Evolutionary conservation across 495 filamentous ascomycete genomes (phyloP), one percentile per base, ranked within the genome.

Genomic region (Annulohypoxylon nitens): DNA sequence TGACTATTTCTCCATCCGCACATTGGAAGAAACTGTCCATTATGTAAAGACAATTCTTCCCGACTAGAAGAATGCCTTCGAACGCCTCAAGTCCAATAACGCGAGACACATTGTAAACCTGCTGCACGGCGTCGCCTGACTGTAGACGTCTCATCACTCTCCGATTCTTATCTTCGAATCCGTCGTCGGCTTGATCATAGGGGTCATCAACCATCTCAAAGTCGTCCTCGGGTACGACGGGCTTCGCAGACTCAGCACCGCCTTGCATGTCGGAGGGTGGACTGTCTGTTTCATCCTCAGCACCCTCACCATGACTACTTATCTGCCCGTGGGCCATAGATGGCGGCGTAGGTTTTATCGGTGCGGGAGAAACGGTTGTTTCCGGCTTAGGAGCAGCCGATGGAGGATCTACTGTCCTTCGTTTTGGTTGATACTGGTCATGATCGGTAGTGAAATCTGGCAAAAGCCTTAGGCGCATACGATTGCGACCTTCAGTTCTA

Each of bases 61-160:
- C 96, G 66, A 97, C 81, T 55, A 98, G 94, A 69, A 98, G 81
- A 16, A 99, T 88, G 18, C 97, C 96, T 79, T 99, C 96, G 60
- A 90, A 89, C 20, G 95, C 95, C 73, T 98, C 95, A 4, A 99
- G 84, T 8, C 96, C 96, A 61, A 97, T 90, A 58, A 99, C 93
- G 8, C 97, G 89, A 48, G 96, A 98, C 64, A 97, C 90, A 76
- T 99, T 99, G 84, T 93, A 96, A 6, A 97, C 93, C 71, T 92
- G 90, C 76, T 97, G 93, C n/a, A 99, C 95, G 61, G 93, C 86
- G 75, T 99, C 96, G 4, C 93, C 93, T 36, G 93, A 92, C 68
- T 97, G 92, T 11, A 99, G 86, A 71, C 93, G 97, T 65, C 96
- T 86, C 93, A 98, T 94, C 55, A 99, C 96, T 81, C 97, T 98